Percentiles rank a stretch among this genome's conserved stretches.
These are phyloP conservation scores for Neofusicoccum umdonicola DNA, from an alignment of 2,329 filamentous ascomycete species.

Conservation along the genomic window DNA sequence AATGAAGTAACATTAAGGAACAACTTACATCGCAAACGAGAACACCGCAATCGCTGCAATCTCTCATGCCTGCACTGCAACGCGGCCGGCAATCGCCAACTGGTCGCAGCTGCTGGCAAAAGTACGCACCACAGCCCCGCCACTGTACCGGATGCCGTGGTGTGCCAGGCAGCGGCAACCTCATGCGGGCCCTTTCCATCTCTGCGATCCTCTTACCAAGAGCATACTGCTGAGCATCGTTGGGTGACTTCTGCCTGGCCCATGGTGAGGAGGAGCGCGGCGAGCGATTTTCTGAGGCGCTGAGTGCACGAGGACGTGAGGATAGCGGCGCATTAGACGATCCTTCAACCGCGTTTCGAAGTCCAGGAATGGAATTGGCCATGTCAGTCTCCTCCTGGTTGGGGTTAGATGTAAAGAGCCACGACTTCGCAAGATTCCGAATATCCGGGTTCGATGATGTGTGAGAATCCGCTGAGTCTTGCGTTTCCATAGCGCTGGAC, in stretches of 20 bases:
- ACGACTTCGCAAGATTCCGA: slow-evolving; percentile 2
- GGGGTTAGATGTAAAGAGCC: background rate
- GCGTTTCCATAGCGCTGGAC: slow-evolving; percentile 3
- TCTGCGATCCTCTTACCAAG: slow-evolving; percentile 5
- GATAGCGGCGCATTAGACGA: slow-evolving; percentile 23
- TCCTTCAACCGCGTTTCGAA: background rate
- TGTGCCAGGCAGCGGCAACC: slow-evolving; percentile 37
- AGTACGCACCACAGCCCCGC: slow-evolving; percentile 44
- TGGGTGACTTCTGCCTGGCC: slow-evolving; percentile 28
- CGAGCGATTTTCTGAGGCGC: slow-evolving; percentile 35
- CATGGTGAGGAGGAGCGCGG: slow-evolving; percentile 28
- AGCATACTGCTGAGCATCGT: slow-evolving; percentile 19
- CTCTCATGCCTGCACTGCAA: slow-evolving; percentile 36
- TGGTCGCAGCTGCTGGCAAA: slow-evolving; percentile 39
- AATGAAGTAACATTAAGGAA: background rate
- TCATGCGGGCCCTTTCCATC: slow-evolving; percentile 10
- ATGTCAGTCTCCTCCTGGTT: background rate
- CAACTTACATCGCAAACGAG: slow-evolving; percentile 42
- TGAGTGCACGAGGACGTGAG: slow-evolving; percentile 37
- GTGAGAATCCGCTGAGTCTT: background rate
- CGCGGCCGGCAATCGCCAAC: slow-evolving; percentile 38
- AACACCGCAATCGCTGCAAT: slow-evolving; percentile 40
- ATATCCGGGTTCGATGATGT: slow-evolving; percentile 1
- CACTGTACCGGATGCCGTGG: slow-evolving; percentile 43
- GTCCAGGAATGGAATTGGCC: slow-evolving; percentile 4